A percentile compares a stretch with the other conserved stretches of the same genome.
Conservation (phyloP, 768 basidiomycete species). For the Tricholomella constricta region DNA sequence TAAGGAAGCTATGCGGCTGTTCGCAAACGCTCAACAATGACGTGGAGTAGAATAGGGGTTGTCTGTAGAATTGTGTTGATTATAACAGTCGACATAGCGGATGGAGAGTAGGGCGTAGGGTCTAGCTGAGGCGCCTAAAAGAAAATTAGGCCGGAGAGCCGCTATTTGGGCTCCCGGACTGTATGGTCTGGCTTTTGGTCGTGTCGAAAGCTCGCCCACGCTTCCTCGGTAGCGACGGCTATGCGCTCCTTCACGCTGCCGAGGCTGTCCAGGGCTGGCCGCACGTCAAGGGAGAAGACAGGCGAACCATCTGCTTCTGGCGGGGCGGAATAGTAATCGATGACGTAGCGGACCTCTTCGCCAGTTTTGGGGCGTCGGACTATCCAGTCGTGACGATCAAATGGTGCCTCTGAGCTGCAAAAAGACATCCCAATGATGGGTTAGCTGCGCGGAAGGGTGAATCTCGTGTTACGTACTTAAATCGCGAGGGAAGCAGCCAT, state of each 20-base stretch:
- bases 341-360: slow-evolving; percentile 91
- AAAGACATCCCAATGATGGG: neutral
- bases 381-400: slow-evolving; percentile 98
- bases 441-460: neutral
- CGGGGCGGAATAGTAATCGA: slow-evolving; percentile 97
- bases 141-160: neutral
- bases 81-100: neutral
- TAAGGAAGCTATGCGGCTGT: too few species aligned
- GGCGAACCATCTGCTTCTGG: slow-evolving; percentile 89
- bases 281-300: slow-evolving; percentile 93
- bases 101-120: too few species aligned
- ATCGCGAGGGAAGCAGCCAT: slow-evolving; percentile 84
- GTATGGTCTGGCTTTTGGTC: slow-evolving; percentile 26
- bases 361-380: slow-evolving; percentile 78
- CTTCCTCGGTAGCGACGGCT: slow-evolving; percentile 64
- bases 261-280: slow-evolving; percentile 89
- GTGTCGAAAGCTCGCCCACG: slow-evolving; percentile 54
- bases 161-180: slow-evolving; percentile 18
- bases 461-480: slow-evolving; percentile 63
- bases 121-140: too few species aligned
- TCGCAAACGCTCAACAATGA: too few species aligned
- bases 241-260: slow-evolving; percentile 77
- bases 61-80: too few species aligned
- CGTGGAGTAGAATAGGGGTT: too few species aligned
- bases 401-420: slow-evolving; percentile 83